These are phyloP conservation scores for Sonneratia caseolaris DNA, from an alignment of 345 rosid genomes.

Conservation along the genomic window DNA sequence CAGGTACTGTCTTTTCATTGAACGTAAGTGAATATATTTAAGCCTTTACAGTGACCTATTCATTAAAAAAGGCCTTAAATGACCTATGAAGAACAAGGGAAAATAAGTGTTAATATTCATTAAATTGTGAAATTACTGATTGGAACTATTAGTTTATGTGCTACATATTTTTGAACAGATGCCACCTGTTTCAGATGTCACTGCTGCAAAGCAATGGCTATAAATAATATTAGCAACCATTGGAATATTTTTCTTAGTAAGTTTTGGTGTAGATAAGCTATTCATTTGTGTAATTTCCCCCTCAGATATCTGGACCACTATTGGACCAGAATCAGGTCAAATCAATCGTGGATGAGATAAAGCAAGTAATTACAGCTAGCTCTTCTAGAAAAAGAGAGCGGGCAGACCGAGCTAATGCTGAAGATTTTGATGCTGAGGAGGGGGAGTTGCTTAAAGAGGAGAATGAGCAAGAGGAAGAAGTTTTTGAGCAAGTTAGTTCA, in stretches of 20 bases:
- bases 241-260: neutral
- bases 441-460: slow-evolving; percentile 94
- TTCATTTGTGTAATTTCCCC: slow-evolving; percentile 3
- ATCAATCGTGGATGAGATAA: slow-evolving; percentile 84
- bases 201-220: neutral
- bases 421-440: slow-evolving; percentile 99
- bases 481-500: slow-evolving; percentile 87
- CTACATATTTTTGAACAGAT: neutral
- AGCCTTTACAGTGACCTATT: neutral
- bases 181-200: neutral
- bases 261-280: neutral
- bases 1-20: slow-evolving; percentile 42
- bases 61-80: neutral
- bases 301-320: slow-evolving; percentile 73
- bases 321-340: slow-evolving; percentile 82
- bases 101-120: neutral
- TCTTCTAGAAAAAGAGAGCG: slow-evolving; percentile 87
- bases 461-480: slow-evolving; percentile 99
- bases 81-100: neutral
- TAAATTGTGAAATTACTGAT: neutral
- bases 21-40: neutral
- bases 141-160: neutral
- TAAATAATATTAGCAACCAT: neutral
- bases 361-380: slow-evolving; percentile 92
- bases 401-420: slow-evolving; percentile 90